phyloP scores from a whole-genome alignment of 2,329 filamentous ascomycete genomes.

The Colletotrichum sidae region DNA sequence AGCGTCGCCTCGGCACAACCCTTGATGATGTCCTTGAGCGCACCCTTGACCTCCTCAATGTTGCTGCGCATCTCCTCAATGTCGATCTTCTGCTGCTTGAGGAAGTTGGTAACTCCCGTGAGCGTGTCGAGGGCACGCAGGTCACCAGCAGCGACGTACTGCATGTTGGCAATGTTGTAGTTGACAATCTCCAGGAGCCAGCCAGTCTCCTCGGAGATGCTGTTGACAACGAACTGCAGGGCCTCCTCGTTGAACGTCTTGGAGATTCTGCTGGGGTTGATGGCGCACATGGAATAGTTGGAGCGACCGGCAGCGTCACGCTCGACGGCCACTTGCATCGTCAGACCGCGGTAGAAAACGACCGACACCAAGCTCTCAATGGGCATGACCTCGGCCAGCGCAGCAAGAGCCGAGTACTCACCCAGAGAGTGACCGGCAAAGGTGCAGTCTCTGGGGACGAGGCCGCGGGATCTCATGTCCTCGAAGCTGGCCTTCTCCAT shows the following conservation, averaged over 20 bases:
- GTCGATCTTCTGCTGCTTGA: slow-evolving; percentile 97
- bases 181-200: slow-evolving; percentile 99
- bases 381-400: slow-evolving; percentile 98
- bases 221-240: slow-evolving; percentile 95
- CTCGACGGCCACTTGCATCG: slow-evolving; percentile 99
- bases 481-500: slow-evolving; percentile 99
- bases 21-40: slow-evolving; percentile 90
- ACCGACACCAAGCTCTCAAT: slow-evolving; percentile 98
- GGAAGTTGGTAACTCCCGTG: slow-evolving; percentile 88
- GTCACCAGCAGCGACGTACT: slow-evolving; percentile 79
- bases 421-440: slow-evolving; percentile 98
- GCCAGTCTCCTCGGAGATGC: slow-evolving; percentile 90
- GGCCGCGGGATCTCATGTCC: slow-evolving; percentile 97
- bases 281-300: slow-evolving; percentile 99
- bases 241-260: slow-evolving; percentile 99
- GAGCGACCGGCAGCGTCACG: slow-evolving; percentile 92
- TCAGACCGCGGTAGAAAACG: slow-evolving; percentile 98
- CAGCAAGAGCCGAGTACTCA: slow-evolving; percentile 97
- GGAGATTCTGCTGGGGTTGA: slow-evolving; percentile 97
- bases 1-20: slow-evolving; percentile 89
- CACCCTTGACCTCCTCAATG: slow-evolving; percentile 90
- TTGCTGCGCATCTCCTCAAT: slow-evolving; percentile 92
- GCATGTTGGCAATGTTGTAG: slow-evolving; percentile 84
- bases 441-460: slow-evolving; percentile 95
- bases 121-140: slow-evolving; percentile 78